phyloP scores from a whole-genome alignment of 2,329 filamentous ascomycete genomes.

The Macrophomina phaseolina region DNA sequence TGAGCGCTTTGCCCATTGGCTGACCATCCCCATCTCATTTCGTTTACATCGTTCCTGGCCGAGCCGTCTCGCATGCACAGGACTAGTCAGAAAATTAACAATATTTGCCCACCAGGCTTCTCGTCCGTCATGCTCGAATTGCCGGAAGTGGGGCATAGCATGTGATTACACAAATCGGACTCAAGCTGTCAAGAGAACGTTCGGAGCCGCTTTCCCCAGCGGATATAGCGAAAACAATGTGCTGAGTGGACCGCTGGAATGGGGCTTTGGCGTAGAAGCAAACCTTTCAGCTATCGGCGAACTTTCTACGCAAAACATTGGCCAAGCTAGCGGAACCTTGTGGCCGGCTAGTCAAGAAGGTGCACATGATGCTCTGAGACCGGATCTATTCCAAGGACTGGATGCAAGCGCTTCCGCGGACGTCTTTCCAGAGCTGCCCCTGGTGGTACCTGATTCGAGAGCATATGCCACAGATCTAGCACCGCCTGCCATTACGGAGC shows the following conservation, averaged over 20 bases:
- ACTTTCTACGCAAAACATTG: neutral
- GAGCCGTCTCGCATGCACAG: neutral
- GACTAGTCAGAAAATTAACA: neutral
- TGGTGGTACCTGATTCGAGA: neutral
- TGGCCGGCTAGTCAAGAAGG: neutral
- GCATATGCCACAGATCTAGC: neutral
- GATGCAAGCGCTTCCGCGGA: neutral
- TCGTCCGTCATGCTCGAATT: constrained; percentile 7
- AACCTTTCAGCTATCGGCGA: neutral
- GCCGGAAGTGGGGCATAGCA: constrained; percentile 3
- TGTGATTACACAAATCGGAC: constrained; percentile 13
- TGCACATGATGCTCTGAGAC: neutral
- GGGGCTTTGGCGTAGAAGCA: neutral
- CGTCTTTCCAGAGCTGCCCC: neutral
- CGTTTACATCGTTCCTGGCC: neutral
- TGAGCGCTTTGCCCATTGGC: neutral
- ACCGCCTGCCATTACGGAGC: neutral
- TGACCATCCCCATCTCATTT: neutral
- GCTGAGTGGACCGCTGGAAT: neutral
- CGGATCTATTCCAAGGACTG: neutral
- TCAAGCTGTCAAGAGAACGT: neutral
- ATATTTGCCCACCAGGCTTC: neutral
- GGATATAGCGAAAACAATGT: neutral
- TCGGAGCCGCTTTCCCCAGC: neutral
- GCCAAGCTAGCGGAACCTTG: neutral